phyloP scores from a whole-genome alignment of 108 stramenopile genomes.

The Licmophora abbreviata region DNA sequence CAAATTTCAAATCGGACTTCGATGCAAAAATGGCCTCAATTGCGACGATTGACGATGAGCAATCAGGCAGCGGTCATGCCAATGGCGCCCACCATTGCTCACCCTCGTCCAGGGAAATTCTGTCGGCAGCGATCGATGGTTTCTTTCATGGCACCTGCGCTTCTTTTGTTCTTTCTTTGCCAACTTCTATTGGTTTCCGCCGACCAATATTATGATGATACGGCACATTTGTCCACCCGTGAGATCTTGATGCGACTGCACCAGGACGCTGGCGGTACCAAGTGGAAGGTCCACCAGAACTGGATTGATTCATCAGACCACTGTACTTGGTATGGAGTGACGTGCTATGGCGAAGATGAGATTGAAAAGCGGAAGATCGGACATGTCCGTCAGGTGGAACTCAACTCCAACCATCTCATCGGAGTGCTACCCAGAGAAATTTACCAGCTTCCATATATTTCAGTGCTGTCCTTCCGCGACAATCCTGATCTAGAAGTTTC shows the following conservation, averaged over 20 bases:
- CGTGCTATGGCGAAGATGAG: constrained; percentile 25
- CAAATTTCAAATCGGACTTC: too few relatives aligned
- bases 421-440: constrained; percentile 58
- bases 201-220: too few relatives aligned
- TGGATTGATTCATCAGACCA: constrained; percentile 35
- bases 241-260: constrained; percentile 37
- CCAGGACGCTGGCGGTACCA: constrained; percentile 20
- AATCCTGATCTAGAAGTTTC: constrained; percentile 39
- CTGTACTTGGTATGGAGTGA: constrained; percentile 67
- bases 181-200: too few relatives aligned
- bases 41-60: too few relatives aligned
- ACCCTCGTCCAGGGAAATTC: too few relatives aligned
- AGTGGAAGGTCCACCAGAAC: constrained; percentile 28
- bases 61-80: too few relatives aligned
- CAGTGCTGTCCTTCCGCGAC: constrained; percentile 35
- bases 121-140: too few relatives aligned
- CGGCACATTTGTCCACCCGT: too few relatives aligned
- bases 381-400: constrained; percentile 40
- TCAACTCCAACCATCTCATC: constrained; percentile 48
- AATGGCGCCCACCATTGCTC: too few relatives aligned
- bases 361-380: constrained; percentile 24
- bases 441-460: constrained; percentile 46
- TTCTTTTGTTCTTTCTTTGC: too few relatives aligned
- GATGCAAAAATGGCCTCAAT: too few relatives aligned
- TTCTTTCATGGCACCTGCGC: too few relatives aligned